Conservation (phyloP, 2,329 filamentous ascomycete genomes). For the Thermomyces lanuginosus region DNA sequence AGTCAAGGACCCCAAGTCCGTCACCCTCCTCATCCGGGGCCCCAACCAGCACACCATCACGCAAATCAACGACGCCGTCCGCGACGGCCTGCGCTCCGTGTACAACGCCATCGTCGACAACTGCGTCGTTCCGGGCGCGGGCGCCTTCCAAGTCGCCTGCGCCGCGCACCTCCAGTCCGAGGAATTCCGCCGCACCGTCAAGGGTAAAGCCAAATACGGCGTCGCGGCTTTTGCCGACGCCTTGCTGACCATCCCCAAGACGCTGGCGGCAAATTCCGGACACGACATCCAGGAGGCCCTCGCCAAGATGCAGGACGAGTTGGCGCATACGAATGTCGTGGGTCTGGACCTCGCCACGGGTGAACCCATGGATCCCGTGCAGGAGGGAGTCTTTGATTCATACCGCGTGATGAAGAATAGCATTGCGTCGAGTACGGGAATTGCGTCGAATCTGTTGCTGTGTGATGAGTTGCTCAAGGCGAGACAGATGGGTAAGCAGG, state of each 20-base stretch:
- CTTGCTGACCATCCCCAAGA: slow-evolving; percentile 90
- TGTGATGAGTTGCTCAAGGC: slow-evolving; percentile 97
- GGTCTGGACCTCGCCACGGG: slow-evolving; percentile 77
- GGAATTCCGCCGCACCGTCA: slow-evolving; percentile 73
- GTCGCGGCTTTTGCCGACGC: slow-evolving; percentile 91
- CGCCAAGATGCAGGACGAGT: slow-evolving; percentile 71
- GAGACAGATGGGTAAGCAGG: slow-evolving; percentile 60
- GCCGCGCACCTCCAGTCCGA: slow-evolving; percentile 76
- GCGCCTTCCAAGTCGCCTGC: slow-evolving; percentile 90
- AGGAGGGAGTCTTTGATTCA: slow-evolving; percentile 87
- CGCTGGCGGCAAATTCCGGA: slow-evolving; percentile 83
- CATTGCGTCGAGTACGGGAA: slow-evolving; percentile 83
- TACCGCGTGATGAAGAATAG: slow-evolving; percentile 90
- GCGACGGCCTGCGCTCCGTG: slow-evolving; percentile 85
- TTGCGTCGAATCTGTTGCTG: slow-evolving; percentile 83
- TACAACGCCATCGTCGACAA: slow-evolving; percentile 99
- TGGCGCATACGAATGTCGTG: slow-evolving; percentile 65
- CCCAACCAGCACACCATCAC: slow-evolving; percentile 93
- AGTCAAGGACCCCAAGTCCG: slow-evolving; percentile 95
- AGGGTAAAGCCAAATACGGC: slow-evolving; percentile 95
- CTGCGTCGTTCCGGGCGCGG: slow-evolving; percentile 84
- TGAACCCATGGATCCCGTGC: slow-evolving; percentile 84
- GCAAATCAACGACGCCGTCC: slow-evolving; percentile 90
- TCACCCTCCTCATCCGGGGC: slow-evolving; percentile 94
- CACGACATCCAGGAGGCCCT: slow-evolving; percentile 94